Conservation (phyloP, 192 early-diverging fungal genomes). For the Rhizoclosmatium sp. region DNA sequence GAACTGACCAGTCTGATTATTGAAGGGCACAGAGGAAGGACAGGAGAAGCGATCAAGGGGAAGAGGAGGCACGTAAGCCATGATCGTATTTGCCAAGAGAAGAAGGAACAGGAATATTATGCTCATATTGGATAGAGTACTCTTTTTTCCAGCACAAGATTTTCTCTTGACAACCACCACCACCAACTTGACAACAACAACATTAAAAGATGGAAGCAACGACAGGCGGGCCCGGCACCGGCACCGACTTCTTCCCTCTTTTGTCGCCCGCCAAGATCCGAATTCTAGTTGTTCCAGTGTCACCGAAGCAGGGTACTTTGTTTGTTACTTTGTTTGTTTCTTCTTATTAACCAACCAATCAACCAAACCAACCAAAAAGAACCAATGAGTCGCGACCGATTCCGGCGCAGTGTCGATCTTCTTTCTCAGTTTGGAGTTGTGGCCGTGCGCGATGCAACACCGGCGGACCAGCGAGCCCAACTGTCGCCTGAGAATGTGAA, state of each 20-base stretch:
- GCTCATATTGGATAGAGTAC: too few relatives aligned
- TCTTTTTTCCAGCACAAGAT: too few relatives aligned
- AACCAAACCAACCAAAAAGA: conserved; percentile 11
- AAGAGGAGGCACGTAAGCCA: too few relatives aligned
- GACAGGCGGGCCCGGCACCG: not conserved
- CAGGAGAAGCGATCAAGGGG: conserved; percentile 2
- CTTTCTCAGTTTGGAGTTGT: conserved; percentile 72
- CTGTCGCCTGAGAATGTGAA: conserved; percentile 17
- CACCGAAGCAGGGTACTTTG: not conserved
- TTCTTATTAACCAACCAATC: not conserved
- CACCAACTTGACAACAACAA: not conserved
- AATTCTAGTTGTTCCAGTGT: conserved; percentile 75
- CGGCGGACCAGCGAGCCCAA: conserved; percentile 55
- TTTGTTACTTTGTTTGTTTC: not conserved
- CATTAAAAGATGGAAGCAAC: conserved; percentile 3
- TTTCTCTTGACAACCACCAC: not conserved
- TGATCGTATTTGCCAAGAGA: too few relatives aligned
- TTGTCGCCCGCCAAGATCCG: conserved; percentile 60
- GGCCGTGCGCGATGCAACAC: conserved; percentile 71
- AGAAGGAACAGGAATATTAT: too few relatives aligned
- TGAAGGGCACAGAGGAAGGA: not conserved
- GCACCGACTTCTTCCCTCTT: conserved; percentile 28
- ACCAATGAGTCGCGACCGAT: conserved; percentile 67
- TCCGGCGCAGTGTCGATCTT: conserved; percentile 71
- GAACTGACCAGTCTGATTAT: not conserved